Conservation (phyloP, 2,329 filamentous ascomycete species). For the Huntiella abstrusa region DNA sequence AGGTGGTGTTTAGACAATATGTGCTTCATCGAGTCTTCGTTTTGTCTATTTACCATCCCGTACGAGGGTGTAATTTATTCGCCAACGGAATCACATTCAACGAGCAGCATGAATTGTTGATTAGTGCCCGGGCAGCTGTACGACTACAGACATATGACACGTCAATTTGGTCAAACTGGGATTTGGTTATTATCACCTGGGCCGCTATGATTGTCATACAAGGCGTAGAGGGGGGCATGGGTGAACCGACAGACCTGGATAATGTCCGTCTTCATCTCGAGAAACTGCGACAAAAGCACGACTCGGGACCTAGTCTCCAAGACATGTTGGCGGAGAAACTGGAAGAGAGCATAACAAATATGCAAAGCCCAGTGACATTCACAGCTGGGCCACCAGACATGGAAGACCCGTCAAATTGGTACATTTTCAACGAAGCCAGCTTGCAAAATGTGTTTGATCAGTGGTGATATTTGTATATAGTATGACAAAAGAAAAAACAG, state of each 20-base stretch:
- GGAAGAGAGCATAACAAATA: slow-evolving; percentile 15
- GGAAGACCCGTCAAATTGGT: slow-evolving; percentile 14
- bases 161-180: slow-evolving; percentile 26
- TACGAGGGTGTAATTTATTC: slow-evolving; percentile 19
- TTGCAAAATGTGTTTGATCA: slow-evolving; percentile 14
- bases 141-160: slow-evolving; percentile 22
- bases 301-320: slow-evolving; percentile 15
- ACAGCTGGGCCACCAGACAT: slow-evolving; percentile 11
- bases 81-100: slow-evolving; percentile 20
- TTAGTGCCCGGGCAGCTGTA: slow-evolving; percentile 23
- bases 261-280: slow-evolving; percentile 17
- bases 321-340: slow-evolving; percentile 15
- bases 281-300: slow-evolving; percentile 16
- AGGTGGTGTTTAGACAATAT: slow-evolving; percentile 16
- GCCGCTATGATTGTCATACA: slow-evolving; percentile 25
- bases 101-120: slow-evolving; percentile 23
- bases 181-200: slow-evolving; percentile 26
- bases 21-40: slow-evolving; percentile 24
- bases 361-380: slow-evolving; percentile 14
- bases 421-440: slow-evolving; percentile 16
- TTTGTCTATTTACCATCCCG: slow-evolving; percentile 24
- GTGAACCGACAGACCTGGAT: slow-evolving; percentile 18
- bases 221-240: slow-evolving; percentile 22
- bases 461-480: slow-evolving; percentile 7
- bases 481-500: background rate